These are phyloP conservation scores for Pichia sp. DNA, from an alignment of 1,139 yeast genomes.

Conservation along the genomic window DNA sequence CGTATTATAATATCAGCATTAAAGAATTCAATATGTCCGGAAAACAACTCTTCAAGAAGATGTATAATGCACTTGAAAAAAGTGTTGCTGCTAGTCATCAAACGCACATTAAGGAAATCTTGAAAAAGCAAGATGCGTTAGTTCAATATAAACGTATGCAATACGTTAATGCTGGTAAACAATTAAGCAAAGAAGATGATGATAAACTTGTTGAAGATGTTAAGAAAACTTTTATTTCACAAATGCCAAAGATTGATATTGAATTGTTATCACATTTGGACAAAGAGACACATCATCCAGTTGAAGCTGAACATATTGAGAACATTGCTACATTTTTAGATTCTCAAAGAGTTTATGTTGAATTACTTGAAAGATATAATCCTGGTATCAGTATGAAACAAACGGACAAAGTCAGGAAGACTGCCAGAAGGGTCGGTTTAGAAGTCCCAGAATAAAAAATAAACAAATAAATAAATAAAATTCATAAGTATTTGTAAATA, in stretches of 20 bases:
- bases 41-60: constrained; percentile 19
- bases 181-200: constrained; percentile 26
- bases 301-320: constrained; percentile 35
- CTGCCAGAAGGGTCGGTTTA: constrained; percentile 84
- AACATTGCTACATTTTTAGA: constrained; percentile 53
- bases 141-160: constrained; percentile 52
- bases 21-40: constrained; percentile 20
- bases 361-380: constrained; percentile 76
- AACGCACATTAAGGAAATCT: constrained; percentile 39
- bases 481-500: no score
- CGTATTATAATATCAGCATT: no score
- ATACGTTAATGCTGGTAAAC: constrained; percentile 36
- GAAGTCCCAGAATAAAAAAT: constrained; percentile 41
- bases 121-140: constrained; percentile 46
- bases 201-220: constrained; percentile 22
- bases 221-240: constrained; percentile 15
- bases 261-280: constrained; percentile 30
- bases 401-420: constrained; percentile 65
- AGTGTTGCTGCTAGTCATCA: constrained; percentile 39
- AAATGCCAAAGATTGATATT: constrained; percentile 26
- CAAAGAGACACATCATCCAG: constrained; percentile 21
- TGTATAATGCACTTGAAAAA: constrained; percentile 39
- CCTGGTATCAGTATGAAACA: constrained; percentile 77
- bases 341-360: constrained; percentile 73
- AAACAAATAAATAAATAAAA: no score